A percentile compares a stretch with the other conserved stretches of the same genome.
Conservation (phyloP, 306 rosid species). For the Prunus kanzakura region DNA sequence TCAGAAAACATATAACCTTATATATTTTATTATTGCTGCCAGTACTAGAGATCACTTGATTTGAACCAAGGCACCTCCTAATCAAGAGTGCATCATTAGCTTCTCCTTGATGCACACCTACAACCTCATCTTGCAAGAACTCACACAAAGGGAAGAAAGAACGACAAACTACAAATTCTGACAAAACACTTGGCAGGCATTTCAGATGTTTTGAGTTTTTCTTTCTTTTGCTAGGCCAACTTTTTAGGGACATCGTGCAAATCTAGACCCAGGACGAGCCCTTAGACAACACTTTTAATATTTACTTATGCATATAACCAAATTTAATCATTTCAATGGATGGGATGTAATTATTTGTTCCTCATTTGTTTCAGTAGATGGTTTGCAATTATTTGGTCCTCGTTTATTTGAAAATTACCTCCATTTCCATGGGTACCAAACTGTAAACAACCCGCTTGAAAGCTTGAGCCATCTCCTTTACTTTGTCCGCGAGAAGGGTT, state of each 20-base stretch:
- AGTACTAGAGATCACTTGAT: background rate
- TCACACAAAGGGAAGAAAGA: background rate
- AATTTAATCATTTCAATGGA: background rate
- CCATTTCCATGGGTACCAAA: constrained; percentile 65
- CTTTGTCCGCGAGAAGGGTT: constrained; percentile 23
- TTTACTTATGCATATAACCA: background rate
- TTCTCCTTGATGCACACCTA: background rate
- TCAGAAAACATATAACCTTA: background rate
- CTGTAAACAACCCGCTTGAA: constrained; percentile 49
- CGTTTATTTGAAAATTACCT: constrained; percentile 42
- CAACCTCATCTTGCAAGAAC: background rate
- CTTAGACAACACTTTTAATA: background rate
- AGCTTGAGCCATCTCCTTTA: constrained; percentile 27
- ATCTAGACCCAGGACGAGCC: background rate
- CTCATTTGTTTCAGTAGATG: background rate
- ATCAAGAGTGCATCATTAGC: background rate
- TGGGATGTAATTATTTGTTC: background rate
- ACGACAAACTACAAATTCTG: background rate
- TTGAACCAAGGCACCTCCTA: background rate
- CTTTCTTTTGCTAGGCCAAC: background rate
- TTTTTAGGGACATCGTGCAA: background rate
- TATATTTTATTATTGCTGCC: background rate
- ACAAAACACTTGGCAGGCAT: background rate
- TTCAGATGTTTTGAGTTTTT: background rate
- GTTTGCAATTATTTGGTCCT: background rate